Conservation (phyloP, 2,329 filamentous ascomycete species). For the Didymella segeticola region DNA sequence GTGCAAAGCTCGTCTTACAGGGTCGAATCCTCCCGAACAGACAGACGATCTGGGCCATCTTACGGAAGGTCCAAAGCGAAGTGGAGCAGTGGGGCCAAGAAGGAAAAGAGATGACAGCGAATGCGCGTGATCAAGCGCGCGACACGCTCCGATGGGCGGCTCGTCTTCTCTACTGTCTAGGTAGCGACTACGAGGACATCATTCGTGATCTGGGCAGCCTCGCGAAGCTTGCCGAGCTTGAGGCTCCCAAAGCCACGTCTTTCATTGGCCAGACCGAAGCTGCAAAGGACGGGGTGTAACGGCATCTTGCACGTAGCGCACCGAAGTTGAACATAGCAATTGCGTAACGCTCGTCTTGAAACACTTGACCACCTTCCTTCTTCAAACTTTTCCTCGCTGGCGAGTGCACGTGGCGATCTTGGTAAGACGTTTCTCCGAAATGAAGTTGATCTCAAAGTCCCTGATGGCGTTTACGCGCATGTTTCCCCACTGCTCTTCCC, state of each 20-base stretch:
- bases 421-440: slow-evolving; percentile 3
- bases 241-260: slow-evolving; percentile 28
- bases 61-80: slow-evolving; percentile 44
- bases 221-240: slow-evolving; percentile 39
- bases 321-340: slow-evolving; percentile 20
- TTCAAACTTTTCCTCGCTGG: slow-evolving; percentile 3
- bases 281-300: slow-evolving; percentile 22
- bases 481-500: slow-evolving; percentile 22
- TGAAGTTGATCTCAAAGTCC: slow-evolving; percentile 8
- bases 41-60: slow-evolving; percentile 42
- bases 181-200: slow-evolving; percentile 44
- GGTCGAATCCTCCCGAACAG: slow-evolving; percentile 41
- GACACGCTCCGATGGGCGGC: slow-evolving; percentile 43
- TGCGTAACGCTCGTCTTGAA: slow-evolving; percentile 22
- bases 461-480: slow-evolving; percentile 24
- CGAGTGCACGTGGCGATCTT: slow-evolving; percentile 14
- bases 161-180: slow-evolving; percentile 39
- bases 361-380: slow-evolving; percentile 17
- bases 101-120: slow-evolving; percentile 19
- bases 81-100: slow-evolving; percentile 26
- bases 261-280: slow-evolving; percentile 18
- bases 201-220: slow-evolving; percentile 41
- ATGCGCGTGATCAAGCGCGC: slow-evolving; percentile 29
- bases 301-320: slow-evolving; percentile 28
- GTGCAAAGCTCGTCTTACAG: slow-evolving; percentile 35